Percentiles rank a stretch among this genome's conserved stretches.
Evolutionary conservation across 345 rosid genomes (phyloP).

Genomic region (Hevea brasiliensis): DNA sequence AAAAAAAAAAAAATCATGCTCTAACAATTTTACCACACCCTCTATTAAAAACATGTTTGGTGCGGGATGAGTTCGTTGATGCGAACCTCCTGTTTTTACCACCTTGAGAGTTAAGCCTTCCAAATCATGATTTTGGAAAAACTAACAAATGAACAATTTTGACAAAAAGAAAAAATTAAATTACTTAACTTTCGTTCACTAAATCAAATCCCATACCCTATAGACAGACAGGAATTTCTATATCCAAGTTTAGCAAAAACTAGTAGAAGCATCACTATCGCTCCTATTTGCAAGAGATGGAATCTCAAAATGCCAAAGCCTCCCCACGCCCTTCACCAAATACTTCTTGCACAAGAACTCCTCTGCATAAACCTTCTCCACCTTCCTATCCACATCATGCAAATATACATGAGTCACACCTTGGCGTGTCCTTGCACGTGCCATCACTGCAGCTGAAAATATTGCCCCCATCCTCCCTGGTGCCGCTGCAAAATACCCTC

Average conservation of each 20-base stretch:
- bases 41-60: too few relatives aligned
- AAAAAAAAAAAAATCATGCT: too few relatives aligned
- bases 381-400: constrained; percentile 69
- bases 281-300: constrained; percentile 34
- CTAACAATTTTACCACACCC: too few relatives aligned
- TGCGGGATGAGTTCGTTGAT: too few relatives aligned
- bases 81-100: too few relatives aligned
- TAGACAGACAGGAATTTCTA: too few relatives aligned
- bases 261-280: neutral
- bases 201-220: too few relatives aligned
- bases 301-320: constrained; percentile 75
- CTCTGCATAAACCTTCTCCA: constrained; percentile 55
- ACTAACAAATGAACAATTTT: too few relatives aligned
- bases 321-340: constrained; percentile 42
- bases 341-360: constrained; percentile 66
- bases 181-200: too few relatives aligned
- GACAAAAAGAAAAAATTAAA: too few relatives aligned
- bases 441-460: constrained; percentile 72
- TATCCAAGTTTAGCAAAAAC: constrained; percentile 4
- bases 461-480: constrained; percentile 82
- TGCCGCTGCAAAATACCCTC: constrained; percentile 59
- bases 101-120: too few relatives aligned
- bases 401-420: constrained; percentile 73
- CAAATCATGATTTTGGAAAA: too few relatives aligned
- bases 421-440: constrained; percentile 52